phyloP scores from a whole-genome alignment of 768 basidiomycete genomes.

The Lactarius quietus region DNA sequence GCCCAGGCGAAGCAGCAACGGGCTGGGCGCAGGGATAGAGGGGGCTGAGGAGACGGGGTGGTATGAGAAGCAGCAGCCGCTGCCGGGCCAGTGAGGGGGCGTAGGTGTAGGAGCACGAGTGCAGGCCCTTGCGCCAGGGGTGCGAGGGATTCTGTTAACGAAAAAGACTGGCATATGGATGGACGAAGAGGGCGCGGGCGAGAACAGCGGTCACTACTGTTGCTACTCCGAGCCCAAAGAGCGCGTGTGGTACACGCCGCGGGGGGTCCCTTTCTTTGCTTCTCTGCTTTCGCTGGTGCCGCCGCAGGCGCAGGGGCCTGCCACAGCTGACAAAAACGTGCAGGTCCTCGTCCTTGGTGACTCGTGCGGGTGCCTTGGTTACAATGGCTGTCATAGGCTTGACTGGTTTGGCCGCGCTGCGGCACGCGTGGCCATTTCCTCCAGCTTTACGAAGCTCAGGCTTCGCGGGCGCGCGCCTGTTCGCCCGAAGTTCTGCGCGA shows the following conservation, averaged over 20 bases:
- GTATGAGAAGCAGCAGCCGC: not conserved
- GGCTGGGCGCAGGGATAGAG: too few relatives aligned
- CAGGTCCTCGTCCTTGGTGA: too few relatives aligned
- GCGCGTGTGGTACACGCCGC: not conserved
- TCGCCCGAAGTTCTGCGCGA: too few relatives aligned
- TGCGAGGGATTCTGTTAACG: slow-evolving; percentile 73
- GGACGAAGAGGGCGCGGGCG: slow-evolving; percentile 53
- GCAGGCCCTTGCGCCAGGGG: slow-evolving; percentile 34
- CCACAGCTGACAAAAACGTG: too few relatives aligned
- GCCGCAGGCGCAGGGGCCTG: too few relatives aligned
- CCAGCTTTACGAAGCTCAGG: too few relatives aligned
- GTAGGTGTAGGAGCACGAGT: too few relatives aligned
- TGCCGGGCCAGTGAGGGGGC: slow-evolving; percentile 29
- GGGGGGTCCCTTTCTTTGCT: slow-evolving; percentile 6
- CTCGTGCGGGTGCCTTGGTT: too few relatives aligned
- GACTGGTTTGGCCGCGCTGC: too few relatives aligned
- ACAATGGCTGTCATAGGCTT: too few relatives aligned
- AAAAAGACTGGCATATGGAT: slow-evolving; percentile 66
- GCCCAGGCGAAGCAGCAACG: slow-evolving; percentile 8
- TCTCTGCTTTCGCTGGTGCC: slow-evolving; percentile 5
- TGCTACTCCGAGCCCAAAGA: slow-evolving; percentile 8
- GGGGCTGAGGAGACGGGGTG: not conserved
- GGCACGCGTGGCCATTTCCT: too few relatives aligned
- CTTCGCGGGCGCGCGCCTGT: too few relatives aligned
- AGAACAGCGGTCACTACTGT: slow-evolving; percentile 23